Evolutionary conservation across 2,329 filamentous ascomycete species (phyloP).

Genomic region (Aspergillus carbonarius): DNA sequence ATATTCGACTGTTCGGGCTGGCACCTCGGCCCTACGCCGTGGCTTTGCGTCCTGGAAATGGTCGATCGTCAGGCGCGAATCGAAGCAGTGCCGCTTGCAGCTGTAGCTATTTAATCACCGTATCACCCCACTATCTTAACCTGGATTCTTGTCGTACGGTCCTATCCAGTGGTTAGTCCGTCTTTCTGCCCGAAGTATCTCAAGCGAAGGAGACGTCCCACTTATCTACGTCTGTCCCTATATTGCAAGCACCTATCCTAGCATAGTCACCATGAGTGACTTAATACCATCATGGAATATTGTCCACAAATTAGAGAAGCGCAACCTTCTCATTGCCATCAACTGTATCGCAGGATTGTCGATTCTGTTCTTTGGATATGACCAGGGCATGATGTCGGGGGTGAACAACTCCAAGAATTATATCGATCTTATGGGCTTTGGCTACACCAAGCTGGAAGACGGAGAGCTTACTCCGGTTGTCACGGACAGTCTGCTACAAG

Average conservation of each 20-base stretch:
- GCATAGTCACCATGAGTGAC: constrained; percentile 33
- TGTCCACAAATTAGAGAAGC: constrained; percentile 57
- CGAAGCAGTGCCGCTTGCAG: not conserved
- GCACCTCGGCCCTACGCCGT: not conserved
- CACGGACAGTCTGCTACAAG: constrained; percentile 60
- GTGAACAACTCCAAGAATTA: constrained; percentile 67
- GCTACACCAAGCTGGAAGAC: constrained; percentile 54
- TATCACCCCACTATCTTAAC: not conserved
- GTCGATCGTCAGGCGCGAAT: constrained; percentile 7
- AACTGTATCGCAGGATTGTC: constrained; percentile 64
- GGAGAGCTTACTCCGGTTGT: constrained; percentile 52
- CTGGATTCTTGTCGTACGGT: not conserved
- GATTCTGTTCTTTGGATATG: constrained; percentile 68
- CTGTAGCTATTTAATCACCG: not conserved
- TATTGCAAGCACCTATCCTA: not conserved
- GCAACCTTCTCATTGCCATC: constrained; percentile 58
- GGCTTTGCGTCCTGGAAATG: not conserved
- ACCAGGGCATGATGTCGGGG: constrained; percentile 57
- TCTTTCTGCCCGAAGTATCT: not conserved
- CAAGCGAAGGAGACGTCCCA: not conserved
- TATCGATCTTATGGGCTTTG: constrained; percentile 64
- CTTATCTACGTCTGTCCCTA: not conserved
- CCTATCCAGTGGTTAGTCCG: not conserved
- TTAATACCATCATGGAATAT: constrained; percentile 48
- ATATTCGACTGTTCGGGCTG: constrained; percentile 13